Evolutionary conservation across 1,284 basidiomycete genomes (phyloP).

Genomic region (Trichosporon coremiiforme): DNA sequence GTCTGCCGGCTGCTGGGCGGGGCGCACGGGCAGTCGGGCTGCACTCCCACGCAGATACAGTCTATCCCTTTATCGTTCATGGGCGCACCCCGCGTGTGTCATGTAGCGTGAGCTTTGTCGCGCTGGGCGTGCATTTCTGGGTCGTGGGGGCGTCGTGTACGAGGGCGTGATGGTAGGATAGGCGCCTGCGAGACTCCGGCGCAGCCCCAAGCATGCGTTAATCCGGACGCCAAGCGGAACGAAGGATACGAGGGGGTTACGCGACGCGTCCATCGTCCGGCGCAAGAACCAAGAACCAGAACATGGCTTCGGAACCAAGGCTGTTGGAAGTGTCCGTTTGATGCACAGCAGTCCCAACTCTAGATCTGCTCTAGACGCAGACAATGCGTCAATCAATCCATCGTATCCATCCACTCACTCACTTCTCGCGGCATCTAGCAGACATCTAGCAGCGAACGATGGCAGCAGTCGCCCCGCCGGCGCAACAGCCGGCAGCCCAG

Average conservation of each 20-base stretch:
- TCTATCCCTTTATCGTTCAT: neutral
- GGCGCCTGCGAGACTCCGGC: neutral
- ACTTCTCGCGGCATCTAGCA: neutral
- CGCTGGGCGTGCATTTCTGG: neutral
- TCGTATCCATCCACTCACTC: conserved; percentile 2
- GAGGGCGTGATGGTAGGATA: too few species aligned
- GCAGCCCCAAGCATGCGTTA: neutral
- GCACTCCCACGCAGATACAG: neutral
- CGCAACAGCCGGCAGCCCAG: neutral
- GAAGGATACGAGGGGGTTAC: neutral
- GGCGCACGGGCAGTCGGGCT: neutral
- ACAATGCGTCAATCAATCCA: too few species aligned
- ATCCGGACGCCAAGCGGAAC: conserved; percentile 1
- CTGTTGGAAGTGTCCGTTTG: neutral
- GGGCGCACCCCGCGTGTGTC: conserved; percentile 7
- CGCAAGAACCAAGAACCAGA: neutral
- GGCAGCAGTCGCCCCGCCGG: neutral
- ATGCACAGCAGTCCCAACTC: neutral
- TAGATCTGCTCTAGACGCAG: neutral
- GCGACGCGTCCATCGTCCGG: neutral
- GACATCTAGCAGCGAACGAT: neutral
- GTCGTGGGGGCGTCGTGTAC: too few species aligned
- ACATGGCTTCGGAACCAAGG: neutral
- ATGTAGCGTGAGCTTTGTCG: neutral
- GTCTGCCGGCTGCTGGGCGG: too few species aligned